These are phyloP conservation scores for Penicillium oxalicum DNA, from an alignment of 2,329 filamentous ascomycete species.

Conservation along the genomic window DNA sequence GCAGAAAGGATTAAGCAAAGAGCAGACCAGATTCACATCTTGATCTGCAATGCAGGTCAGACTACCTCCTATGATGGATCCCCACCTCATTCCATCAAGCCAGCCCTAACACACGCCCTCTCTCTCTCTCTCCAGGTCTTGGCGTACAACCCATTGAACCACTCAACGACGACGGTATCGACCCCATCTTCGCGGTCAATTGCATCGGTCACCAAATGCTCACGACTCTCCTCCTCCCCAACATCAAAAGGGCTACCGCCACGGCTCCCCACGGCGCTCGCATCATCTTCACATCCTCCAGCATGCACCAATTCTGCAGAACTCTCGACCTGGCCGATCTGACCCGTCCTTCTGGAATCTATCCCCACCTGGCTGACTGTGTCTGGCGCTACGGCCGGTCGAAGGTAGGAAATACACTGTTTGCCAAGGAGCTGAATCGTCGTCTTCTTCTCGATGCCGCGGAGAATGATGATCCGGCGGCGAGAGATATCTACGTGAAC, in stretches of 20 bases:
- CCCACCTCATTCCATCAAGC: not conserved
- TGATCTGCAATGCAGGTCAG: constrained; percentile 30
- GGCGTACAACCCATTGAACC: constrained; percentile 12
- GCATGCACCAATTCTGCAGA: constrained; percentile 24
- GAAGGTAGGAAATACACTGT: constrained; percentile 32
- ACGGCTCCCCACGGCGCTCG: constrained; percentile 31
- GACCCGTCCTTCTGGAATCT: constrained; percentile 19
- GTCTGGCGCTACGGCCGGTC: constrained; percentile 29
- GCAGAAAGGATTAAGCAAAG: constrained; percentile 17
- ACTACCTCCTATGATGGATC: not conserved
- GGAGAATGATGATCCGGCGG: constrained; percentile 14
- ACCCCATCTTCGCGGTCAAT: constrained; percentile 46
- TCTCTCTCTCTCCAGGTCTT: not conserved
- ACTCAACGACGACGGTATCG: constrained; percentile 38
- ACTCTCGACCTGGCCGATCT: constrained; percentile 22
- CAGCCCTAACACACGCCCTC: too few relatives aligned
- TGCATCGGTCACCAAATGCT: constrained; percentile 49
- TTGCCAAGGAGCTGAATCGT: constrained; percentile 24
- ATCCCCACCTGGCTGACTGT: constrained; percentile 17
- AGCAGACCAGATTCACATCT: constrained; percentile 25
- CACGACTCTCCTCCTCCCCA: constrained; percentile 43
- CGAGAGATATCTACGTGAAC: constrained; percentile 26
- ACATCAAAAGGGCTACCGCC: constrained; percentile 17
- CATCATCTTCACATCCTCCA: constrained; percentile 41
- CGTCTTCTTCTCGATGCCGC: constrained; percentile 19